A percentile compares a stretch with the other conserved stretches of the same genome.
Conservation (phyloP, 2,329 filamentous ascomycete genomes). For the Drechmeria coniospora region DNA sequence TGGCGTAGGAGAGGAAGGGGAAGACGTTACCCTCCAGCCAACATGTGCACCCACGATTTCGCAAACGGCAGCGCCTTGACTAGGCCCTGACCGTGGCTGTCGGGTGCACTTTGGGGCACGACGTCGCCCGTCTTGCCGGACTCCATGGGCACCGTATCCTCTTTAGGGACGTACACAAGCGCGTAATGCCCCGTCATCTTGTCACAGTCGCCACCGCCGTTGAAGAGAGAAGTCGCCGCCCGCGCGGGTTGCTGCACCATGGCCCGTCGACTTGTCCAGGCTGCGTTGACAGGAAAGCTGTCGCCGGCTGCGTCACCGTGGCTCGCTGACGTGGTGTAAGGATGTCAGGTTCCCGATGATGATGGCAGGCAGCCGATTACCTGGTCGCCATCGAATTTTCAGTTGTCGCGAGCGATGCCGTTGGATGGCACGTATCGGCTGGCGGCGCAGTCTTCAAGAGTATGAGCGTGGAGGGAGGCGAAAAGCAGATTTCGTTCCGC, state of each 20-base stretch:
- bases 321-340: too few species aligned
- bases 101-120: conserved; percentile 26
- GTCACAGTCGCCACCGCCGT: conserved; percentile 17
- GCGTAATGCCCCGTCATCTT: conserved; percentile 13
- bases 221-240: conserved; percentile 11
- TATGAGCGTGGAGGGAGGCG: neutral
- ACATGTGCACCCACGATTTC: conserved; percentile 83
- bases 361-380: neutral
- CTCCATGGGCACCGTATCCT: conserved; percentile 31
- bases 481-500: neutral
- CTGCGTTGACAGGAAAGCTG: too few species aligned
- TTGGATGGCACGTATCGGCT: too few species aligned
- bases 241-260: conserved; percentile 20
- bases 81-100: too few species aligned
- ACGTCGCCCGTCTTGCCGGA: conserved; percentile 47
- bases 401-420: too few species aligned
- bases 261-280: too few species aligned
- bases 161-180: conserved; percentile 14
- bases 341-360: too few species aligned
- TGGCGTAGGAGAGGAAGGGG: neutral
- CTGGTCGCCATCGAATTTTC: neutral
- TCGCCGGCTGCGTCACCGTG: too few species aligned
- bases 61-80: conserved; percentile 35
- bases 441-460: too few species aligned
- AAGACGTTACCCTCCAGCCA: conserved; percentile 68